Conservation (phyloP, 495 filamentous ascomycete species). For the Penicillium goetzii region DNA sequence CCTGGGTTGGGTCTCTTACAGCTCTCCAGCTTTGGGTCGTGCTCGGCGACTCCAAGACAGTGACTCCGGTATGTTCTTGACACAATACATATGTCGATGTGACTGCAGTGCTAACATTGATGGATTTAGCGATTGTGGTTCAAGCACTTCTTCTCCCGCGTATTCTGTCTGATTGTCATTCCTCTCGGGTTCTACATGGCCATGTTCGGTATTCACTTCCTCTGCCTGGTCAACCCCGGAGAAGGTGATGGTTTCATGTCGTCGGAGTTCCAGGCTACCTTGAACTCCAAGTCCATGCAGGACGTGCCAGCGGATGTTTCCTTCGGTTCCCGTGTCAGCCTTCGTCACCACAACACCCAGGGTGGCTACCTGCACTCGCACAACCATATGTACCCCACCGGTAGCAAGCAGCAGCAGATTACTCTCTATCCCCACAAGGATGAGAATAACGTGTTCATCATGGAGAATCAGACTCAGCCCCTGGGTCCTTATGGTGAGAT, state of each 20-base stretch:
- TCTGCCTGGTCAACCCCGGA: conserved; percentile 89
- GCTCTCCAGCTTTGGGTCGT: conserved; percentile 91
- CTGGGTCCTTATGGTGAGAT: conserved; percentile 76
- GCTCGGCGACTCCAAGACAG: conserved; percentile 82
- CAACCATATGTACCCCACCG: conserved; percentile 93
- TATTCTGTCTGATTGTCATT: conserved; percentile 91
- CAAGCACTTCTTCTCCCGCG: conserved; percentile 91
- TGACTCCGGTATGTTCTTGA: conserved; percentile 64
- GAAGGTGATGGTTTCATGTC: conserved; percentile 99
- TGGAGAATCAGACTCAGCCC: conserved; percentile 96
- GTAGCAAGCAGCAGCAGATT: conserved; percentile 97
- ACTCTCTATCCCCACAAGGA: conserved; percentile 99
- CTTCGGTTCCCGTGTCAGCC: conserved; percentile 79
- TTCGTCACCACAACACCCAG: conserved; percentile 95
- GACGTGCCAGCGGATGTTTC: conserved; percentile 91
- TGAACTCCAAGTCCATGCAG: conserved; percentile 95
- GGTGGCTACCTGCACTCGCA: conserved; percentile 98
- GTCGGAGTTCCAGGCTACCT: conserved; percentile 95
- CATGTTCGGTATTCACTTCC: conserved; percentile 96
- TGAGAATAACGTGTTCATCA: conserved; percentile 91
- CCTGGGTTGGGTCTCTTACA: conserved; percentile 94
- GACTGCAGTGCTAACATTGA: conserved; percentile 19
- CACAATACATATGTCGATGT: neutral
- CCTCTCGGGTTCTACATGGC: conserved; percentile 88
- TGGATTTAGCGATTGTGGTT: conserved; percentile 71